A percentile compares a stretch with the other conserved stretches of the same genome.
Evolutionary conservation across 306 rosid species (phyloP).

Genomic region (Bauhinia variegata): DNA sequence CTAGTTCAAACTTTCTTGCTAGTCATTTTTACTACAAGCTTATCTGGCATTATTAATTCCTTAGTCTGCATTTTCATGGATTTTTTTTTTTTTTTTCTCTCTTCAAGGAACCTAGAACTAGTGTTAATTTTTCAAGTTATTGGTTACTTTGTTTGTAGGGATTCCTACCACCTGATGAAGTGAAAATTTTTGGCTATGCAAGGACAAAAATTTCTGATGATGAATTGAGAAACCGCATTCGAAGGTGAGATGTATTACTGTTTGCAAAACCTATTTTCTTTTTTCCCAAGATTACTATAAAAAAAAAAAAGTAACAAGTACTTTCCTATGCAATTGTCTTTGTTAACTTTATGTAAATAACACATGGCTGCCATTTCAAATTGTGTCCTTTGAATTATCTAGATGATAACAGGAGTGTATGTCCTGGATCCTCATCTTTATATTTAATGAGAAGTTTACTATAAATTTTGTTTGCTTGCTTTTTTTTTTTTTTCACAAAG

Average conservation of each 20-base stretch:
- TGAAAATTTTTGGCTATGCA: slow-evolving; percentile 86
- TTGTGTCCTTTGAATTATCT: slow-evolving; percentile 11
- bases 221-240: slow-evolving; percentile 71
- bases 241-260: slow-evolving; percentile 53
- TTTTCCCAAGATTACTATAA: not conserved
- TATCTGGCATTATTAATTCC: not conserved
- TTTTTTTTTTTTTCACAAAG: slow-evolving; percentile 9
- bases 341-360: not conserved
- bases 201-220: slow-evolving; percentile 77
- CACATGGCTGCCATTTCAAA: not conserved
- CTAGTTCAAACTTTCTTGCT: not conserved
- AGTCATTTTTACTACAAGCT: slow-evolving; percentile 4
- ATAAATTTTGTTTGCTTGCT: slow-evolving; percentile 11
- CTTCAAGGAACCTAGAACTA: slow-evolving; percentile 5
- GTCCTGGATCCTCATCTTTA: slow-evolving; percentile 23
- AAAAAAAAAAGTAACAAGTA: not conserved
- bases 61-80: slow-evolving; percentile 15
- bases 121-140: not conserved
- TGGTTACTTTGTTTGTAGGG: slow-evolving; percentile 51
- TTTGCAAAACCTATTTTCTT: not conserved
- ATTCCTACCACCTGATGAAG: slow-evolving; percentile 64
- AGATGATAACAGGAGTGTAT: not conserved
- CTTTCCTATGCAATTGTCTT: not conserved
- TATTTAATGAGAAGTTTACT: slow-evolving; percentile 14
- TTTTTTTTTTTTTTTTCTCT: not conserved